Evolutionary conservation across 2,329 filamentous ascomycete genomes (phyloP), one percentile per base, ranked within the genome.

Genomic region (Ophiostoma perfectum): DNA sequence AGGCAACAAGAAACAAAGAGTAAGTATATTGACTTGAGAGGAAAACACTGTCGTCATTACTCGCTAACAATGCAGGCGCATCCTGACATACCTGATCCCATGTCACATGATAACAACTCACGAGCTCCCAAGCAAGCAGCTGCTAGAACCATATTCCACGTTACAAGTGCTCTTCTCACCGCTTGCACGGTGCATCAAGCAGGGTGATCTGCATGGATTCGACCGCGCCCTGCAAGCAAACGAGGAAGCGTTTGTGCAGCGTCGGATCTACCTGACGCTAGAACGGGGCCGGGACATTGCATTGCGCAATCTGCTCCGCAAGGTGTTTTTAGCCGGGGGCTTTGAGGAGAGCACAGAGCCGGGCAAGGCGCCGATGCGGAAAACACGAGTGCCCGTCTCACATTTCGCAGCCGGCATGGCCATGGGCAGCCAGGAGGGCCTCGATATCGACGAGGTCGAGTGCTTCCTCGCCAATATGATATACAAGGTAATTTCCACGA

Each of bases 381-480:
- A 88, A 72, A 96, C 92, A 1, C 87, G 95, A 72, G 85, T 99
- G 45, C 90, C 92, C 0, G 84, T 97, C 14, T 83, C 85, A 12
- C 92, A 98, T 73, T 98, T 99, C 74, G 88, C 87, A 38, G 91
- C 92, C 6, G 96, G 92, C 7, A 86, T 98, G 70, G 88, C 88
- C 75, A 83, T 97, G 74, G 89, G 88, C 66, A 88, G 86, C 72
- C 82, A 83, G 68, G 83, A 90, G 75, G 80, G 82, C 45, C 82
- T 96, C 45, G 95, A 97, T 74, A 84, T 86, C 44, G 96, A 99
- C 76, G 95, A 99, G 78, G 93, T 98, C 4, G 96, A 99, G 78
- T 99, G 95, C 77, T 80, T 97, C 74, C 77, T 99, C 75, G 92
- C 95, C 41, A 98, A 97, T 77, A 91, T 97, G 86, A 97, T 99